Base-by-base conservation (phyloP, 2,329 filamentous ascomycete species). In the Colletotrichum sojae region DNA sequence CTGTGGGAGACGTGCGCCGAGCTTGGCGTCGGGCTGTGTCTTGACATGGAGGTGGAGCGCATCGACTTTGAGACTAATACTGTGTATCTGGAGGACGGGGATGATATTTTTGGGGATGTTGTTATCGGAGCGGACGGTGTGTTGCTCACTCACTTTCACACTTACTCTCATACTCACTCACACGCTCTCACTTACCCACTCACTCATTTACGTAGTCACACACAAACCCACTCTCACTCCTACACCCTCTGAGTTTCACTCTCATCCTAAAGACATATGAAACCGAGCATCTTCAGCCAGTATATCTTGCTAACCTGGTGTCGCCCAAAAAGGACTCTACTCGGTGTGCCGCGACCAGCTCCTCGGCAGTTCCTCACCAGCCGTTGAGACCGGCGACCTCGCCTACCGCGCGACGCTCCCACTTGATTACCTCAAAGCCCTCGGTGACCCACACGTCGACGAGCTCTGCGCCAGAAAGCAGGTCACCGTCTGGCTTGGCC, bases 81-180 rank as follows among this genome's bases (percentile, higher is more conserved):
- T 1, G 67, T 68, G 1, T 63, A 55, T 40, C 59, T 68, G 4
- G 64, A 68, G 13, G 67, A 68, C 0, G 67, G 67, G 2, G 67
- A 70, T n/a, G 67, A 63, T 22, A 51, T 70, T 8, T 52, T 27
- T 1, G 67, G 67, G 2, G 63, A 70, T 46, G 27, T 68, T 1
- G 58, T 70, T 0, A 31, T 70, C 2, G 67, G 67, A 4, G 63
- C 67, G 16, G 67, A 70, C 15, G 67, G 67, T 68, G 52, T 10
- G 36, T 64, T 36, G 31, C 31, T 36, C 31, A 36, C 31, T 36
- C 31, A 36, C 31, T 36, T 9, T 9, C 31, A 3, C 6, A 10
- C 4, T 10, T 8, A 9, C 2, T 3, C 10, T 36, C 31, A 10
- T 8, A 25, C 9, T 15, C 0, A 31, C 13, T 43, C 43, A 31